A percentile compares a stretch with the other conserved stretches of the same genome.
These are phyloP conservation scores for Penicillium sp. DNA, from an alignment of 2,329 filamentous ascomycete genomes.

Conservation along the genomic window DNA sequence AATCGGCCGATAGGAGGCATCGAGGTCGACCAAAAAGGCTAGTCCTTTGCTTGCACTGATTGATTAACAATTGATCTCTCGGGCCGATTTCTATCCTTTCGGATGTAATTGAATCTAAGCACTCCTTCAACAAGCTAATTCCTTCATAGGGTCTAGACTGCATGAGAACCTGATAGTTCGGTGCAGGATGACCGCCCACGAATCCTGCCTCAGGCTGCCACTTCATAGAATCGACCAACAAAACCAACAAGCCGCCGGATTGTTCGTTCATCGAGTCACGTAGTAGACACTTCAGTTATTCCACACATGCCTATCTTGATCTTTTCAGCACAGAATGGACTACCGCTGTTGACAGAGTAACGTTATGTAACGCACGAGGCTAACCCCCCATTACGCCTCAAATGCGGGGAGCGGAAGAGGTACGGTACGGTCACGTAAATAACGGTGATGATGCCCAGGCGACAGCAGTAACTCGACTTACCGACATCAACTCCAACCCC, in stretches of 20 bases:
- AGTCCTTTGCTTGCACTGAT: not conserved
- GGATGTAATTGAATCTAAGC: not conserved
- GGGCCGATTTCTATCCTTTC: conserved; percentile 3
- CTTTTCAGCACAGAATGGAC: not conserved
- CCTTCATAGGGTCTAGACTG: not conserved
- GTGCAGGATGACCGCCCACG: not conserved
- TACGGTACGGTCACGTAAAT: conserved; percentile 33
- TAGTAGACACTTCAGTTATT: not conserved
- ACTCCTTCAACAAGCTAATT: not conserved
- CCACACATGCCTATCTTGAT: not conserved
- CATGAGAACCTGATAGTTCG: not conserved
- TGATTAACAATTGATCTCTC: not conserved
- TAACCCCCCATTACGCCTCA: not conserved
- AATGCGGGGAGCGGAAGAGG: conserved; percentile 21
- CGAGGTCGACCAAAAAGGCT: conserved; percentile 4
- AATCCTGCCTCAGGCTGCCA: not conserved
- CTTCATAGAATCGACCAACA: not conserved
- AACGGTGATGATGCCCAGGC: conserved; percentile 27
- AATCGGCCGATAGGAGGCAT: conserved; percentile 26
- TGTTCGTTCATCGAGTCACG: not conserved
- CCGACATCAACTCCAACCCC: conserved; percentile 24
- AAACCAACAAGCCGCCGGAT: not conserved
- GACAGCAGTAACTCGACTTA: conserved; percentile 20
- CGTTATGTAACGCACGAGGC: conserved; percentile 19
- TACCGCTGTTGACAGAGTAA: conserved; percentile 14